A percentile compares a stretch with the other conserved stretches of the same genome.
phyloP scores from a whole-genome alignment of 2,329 filamentous ascomycete species.

The Huntiella bhutanensis region DNA sequence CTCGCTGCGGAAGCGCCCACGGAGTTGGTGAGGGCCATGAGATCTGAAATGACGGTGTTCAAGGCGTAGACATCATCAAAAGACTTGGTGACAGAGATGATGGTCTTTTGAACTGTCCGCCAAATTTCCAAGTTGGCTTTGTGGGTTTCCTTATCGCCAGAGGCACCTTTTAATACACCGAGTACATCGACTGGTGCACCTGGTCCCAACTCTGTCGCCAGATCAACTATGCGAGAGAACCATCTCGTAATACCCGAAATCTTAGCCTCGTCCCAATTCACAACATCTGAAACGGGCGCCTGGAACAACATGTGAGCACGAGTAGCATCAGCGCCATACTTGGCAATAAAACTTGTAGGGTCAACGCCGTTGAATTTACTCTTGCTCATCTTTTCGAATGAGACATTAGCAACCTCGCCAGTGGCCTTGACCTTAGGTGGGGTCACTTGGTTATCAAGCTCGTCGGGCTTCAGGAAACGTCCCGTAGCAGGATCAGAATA shows the following conservation, averaged over 20 bases:
- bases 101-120: slow-evolving; percentile 47
- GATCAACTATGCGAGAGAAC: slow-evolving; percentile 48
- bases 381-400: slow-evolving; percentile 88
- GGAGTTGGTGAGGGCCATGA: slow-evolving; percentile 64
- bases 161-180: not conserved
- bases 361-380: slow-evolving; percentile 87
- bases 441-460: slow-evolving; percentile 44
- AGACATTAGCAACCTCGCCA: slow-evolving; percentile 37
- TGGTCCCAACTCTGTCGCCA: slow-evolving; percentile 22
- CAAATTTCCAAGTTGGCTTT: slow-evolving; percentile 33
- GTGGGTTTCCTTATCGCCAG: not conserved
- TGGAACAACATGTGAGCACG: slow-evolving; percentile 79
- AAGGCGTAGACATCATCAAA: slow-evolving; percentile 55
- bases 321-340: slow-evolving; percentile 67
- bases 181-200: not conserved
- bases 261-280: slow-evolving; percentile 75
- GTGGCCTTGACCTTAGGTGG: slow-evolving; percentile 41
- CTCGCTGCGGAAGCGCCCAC: slow-evolving; percentile 24
- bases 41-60: slow-evolving; percentile 67
- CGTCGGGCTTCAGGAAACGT: slow-evolving; percentile 56
- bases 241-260: slow-evolving; percentile 68
- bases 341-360: slow-evolving; percentile 49
- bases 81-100: slow-evolving; percentile 46
- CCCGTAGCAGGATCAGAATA: slow-evolving; percentile 57
- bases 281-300: slow-evolving; percentile 62